phyloP scores from a whole-genome alignment of 2,329 filamentous ascomycete genomes.

The Claviceps africana region DNA sequence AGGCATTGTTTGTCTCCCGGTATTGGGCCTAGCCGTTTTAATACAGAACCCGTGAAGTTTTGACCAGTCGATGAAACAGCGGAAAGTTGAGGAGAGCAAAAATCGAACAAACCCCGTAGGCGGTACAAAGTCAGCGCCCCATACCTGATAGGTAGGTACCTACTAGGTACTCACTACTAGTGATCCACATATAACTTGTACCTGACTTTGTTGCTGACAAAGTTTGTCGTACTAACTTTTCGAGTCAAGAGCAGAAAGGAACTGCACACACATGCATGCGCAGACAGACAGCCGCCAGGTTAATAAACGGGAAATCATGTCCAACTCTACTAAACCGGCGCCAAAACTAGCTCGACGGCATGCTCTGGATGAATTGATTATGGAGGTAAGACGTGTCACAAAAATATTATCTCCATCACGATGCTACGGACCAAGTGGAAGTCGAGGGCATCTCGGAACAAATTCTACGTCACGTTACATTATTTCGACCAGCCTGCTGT shows the following conservation, averaged over 20 bases:
- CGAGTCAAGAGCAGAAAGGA: not conserved
- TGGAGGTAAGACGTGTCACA: constrained; percentile 31
- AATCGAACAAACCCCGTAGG: too few relatives aligned
- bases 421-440: not conserved
- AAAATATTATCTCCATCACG: not conserved
- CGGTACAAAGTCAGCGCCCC: too few relatives aligned
- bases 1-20: too few relatives aligned
- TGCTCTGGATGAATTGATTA: constrained; percentile 37
- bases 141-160: too few relatives aligned
- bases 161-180: too few relatives aligned
- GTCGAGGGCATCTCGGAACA: not conserved
- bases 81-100: too few relatives aligned
- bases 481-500: not conserved
- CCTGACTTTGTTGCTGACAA: too few relatives aligned
- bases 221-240: too few relatives aligned
- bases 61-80: too few relatives aligned
- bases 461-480: not conserved
- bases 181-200: too few relatives aligned
- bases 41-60: too few relatives aligned
- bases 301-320: not conserved
- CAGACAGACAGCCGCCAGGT: not conserved
- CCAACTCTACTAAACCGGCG: not conserved
- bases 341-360: constrained; percentile 12
- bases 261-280: not conserved
- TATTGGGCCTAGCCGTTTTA: too few relatives aligned